Conservation (phyloP, 2,329 filamentous ascomycete species). For the Botryotinia globosa region DNA sequence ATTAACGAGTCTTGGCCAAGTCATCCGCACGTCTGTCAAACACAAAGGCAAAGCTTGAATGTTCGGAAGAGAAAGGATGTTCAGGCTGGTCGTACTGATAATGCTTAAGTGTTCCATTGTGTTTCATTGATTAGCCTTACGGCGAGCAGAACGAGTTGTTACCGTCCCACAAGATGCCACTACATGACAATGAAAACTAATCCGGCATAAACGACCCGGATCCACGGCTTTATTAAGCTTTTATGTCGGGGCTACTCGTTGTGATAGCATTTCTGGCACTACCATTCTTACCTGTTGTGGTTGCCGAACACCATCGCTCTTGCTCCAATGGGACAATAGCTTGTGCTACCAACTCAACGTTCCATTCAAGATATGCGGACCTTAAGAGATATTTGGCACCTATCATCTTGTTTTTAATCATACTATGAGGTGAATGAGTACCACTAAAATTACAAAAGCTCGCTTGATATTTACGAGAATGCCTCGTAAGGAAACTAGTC, state of each 20-base stretch:
- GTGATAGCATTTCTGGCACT: not conserved
- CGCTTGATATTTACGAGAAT: not conserved
- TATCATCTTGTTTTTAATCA: not conserved
- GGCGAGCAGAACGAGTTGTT: not conserved
- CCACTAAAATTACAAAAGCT: not conserved
- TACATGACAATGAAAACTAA: not conserved
- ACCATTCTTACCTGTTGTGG: not conserved
- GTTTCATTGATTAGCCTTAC: not conserved
- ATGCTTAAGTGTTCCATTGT: not conserved
- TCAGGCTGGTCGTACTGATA: not conserved
- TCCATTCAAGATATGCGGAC: not conserved
- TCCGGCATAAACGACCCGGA: not conserved
- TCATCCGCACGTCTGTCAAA: constrained; percentile 4
- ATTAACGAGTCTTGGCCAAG: constrained; percentile 3
- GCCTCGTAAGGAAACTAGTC: not conserved
- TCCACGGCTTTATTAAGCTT: constrained; percentile 1
- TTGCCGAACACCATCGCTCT: not conserved
- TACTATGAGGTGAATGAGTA: not conserved
- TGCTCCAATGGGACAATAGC: not conserved
- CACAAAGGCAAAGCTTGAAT: not conserved
- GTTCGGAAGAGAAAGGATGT: not conserved
- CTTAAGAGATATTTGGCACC: not conserved
- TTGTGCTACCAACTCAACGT: not conserved
- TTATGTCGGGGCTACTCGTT: not conserved
- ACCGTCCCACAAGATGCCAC: not conserved